Percentiles rank a stretch among this genome's conserved stretches.
phyloP scores from a whole-genome alignment of 225 moss, liverwort and hornwort genomes.

The Lunularia cruciata region DNA sequence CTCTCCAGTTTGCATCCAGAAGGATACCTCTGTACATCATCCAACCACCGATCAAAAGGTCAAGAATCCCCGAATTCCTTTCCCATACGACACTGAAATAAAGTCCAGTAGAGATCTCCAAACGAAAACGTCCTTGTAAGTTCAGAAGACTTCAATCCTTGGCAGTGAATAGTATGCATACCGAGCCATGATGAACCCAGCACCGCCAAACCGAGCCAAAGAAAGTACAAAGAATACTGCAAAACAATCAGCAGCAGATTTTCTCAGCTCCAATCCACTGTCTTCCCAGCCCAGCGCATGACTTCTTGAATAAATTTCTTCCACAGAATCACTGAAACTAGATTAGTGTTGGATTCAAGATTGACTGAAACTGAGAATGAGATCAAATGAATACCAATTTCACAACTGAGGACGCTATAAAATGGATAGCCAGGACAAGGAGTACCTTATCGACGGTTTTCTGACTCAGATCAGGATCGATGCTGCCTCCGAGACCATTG shows the following conservation, averaged over 20 bases:
- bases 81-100: neutral
- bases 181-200: conserved; percentile 41
- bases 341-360: too few species aligned
- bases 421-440: too few species aligned
- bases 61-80: neutral
- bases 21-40: conserved; percentile 35
- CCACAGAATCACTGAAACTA: neutral
- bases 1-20: conserved; percentile 48
- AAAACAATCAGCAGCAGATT: neutral
- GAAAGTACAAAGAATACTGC: conserved; percentile 38
- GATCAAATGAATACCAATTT: too few species aligned
- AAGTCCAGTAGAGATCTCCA: neutral
- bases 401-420: too few species aligned
- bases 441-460: conserved; percentile 12
- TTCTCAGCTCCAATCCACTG: neutral
- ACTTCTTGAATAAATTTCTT: neutral
- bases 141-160: neutral
- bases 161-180: neutral
- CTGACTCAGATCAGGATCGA: neutral
- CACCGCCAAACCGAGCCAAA: conserved; percentile 29
- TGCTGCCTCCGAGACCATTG: conserved; percentile 59
- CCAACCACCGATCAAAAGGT: neutral
- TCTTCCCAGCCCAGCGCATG: neutral
- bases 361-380: too few species aligned
- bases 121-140: neutral